These are phyloP conservation scores for Acidomyces sp. DNA, from an alignment of 495 filamentous ascomycete species.

Conservation along the genomic window DNA sequence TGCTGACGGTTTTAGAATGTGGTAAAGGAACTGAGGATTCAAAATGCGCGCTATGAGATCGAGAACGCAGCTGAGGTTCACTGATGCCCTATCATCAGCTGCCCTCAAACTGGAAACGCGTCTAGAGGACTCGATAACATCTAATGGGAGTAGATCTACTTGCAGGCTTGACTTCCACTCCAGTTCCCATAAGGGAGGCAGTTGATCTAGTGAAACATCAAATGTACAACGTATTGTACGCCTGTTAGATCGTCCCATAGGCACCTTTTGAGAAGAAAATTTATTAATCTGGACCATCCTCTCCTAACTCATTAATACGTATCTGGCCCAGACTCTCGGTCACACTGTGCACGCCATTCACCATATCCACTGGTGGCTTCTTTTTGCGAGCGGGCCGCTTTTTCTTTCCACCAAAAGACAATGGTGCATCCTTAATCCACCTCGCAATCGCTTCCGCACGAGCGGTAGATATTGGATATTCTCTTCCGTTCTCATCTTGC, in stretches of 20 bases:
- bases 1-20: slow-evolving; percentile 22
- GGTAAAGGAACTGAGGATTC: slow-evolving; percentile 24
- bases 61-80: slow-evolving; percentile 1
- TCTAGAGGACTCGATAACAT: no score
- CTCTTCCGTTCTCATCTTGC: slow-evolving; percentile 45
- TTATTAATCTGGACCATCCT: slow-evolving; percentile 8
- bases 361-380: slow-evolving; percentile 15
- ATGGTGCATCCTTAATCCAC: slow-evolving; percentile 56
- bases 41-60: slow-evolving; percentile 15
- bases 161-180: no score
- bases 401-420: slow-evolving; percentile 20
- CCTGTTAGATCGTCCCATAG: no score
- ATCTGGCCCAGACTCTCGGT: background rate
- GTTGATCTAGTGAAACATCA: no score
- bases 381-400: slow-evolving; percentile 17
- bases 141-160: no score
- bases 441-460: slow-evolving; percentile 51
- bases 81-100: no score
- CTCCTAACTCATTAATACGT: background rate
- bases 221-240: no score
- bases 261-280: no score
- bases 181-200: no score
- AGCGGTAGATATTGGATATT: slow-evolving; percentile 56
- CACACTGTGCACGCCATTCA: slow-evolving; percentile 9
- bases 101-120: no score